Evolutionary conservation across 441 rosid genomes (phyloP).

Genomic region (Rhodomyrtus psidioides): DNA sequence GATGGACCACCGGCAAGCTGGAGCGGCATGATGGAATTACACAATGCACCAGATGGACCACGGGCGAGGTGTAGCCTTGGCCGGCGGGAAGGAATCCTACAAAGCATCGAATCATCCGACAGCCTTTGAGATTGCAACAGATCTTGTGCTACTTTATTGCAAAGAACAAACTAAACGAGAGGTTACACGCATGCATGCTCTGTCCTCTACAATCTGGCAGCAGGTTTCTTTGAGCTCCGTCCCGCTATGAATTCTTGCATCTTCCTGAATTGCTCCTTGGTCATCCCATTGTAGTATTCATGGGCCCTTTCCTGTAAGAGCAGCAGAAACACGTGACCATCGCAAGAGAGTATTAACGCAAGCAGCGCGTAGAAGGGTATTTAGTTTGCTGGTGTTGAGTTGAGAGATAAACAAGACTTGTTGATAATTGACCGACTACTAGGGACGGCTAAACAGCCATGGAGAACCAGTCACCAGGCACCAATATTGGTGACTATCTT

Average conservation of each 20-base stretch:
- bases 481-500: background rate
- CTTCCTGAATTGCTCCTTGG: constrained; percentile 84
- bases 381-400: background rate
- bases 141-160: background rate
- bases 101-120: background rate
- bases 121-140: background rate
- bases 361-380: background rate
- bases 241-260: constrained; percentile 85
- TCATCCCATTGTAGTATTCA: constrained; percentile 68
- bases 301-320: constrained; percentile 64
- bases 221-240: constrained; percentile 50
- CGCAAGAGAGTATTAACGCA: background rate
- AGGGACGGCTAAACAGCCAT: too few species aligned
- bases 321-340: background rate
- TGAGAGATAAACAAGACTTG: background rate
- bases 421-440: background rate
- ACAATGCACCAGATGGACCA: background rate
- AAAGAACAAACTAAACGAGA: background rate
- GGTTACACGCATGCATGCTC: background rate
- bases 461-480: background rate
- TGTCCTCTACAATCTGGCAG: constrained; percentile 48
- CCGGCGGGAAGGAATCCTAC: background rate
- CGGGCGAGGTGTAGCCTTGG: too few species aligned
- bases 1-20: background rate
- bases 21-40: too few species aligned